Base-by-base conservation (phyloP, 2,329 filamentous ascomycete species). In the Alternaria sp. region DNA sequence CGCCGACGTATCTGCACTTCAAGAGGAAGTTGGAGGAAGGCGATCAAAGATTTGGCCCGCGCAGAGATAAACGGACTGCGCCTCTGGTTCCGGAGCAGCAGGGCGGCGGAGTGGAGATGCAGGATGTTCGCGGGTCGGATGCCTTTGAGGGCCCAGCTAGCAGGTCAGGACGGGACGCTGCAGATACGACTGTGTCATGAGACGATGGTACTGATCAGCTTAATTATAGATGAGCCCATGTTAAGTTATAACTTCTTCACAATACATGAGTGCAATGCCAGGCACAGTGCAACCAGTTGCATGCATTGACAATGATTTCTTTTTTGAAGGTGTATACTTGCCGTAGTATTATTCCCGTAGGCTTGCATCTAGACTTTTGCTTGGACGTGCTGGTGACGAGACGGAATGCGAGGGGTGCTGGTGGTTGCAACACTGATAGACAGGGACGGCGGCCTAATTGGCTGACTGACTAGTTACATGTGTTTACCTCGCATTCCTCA, bases 1-100 rank as follows among this genome's bases (percentile, higher is more conserved):
- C 92, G 21, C 93, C 94, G 7, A 94, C 91, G 0, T 98, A 97
- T 76, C 87, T 97, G 72, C 86, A 86, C 61, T 97, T 98, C 82
- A 97, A 97, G 80, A 81, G 81, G 41, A 80, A 81, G 53, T 94
- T 95, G 69, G 81, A 87, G 62, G 84, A 88, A 61, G 95, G 95
- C 6, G 95, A 98, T 76, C 91, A 96, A 79, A 86, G 95, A 26
- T 87, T 97, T 60, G 91, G 89, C 7, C 78, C 81, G 53, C 81
- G 83, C 62, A 85, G 81, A 72, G 81, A 81, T 60, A 84, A 84
- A 67, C 80, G 81, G 62, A 77, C 72, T 14, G 79, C 81, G 26
- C 81, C 80, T 51, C 72, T 84, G 66, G 71, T 78, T 41, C 78
- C 84, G 69, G 81, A 83, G 70, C 74, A 84, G 75, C 80, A 86